Evolutionary conservation across 208 protist species (phyloP).

Genomic region (Trypanosoma mega): DNA sequence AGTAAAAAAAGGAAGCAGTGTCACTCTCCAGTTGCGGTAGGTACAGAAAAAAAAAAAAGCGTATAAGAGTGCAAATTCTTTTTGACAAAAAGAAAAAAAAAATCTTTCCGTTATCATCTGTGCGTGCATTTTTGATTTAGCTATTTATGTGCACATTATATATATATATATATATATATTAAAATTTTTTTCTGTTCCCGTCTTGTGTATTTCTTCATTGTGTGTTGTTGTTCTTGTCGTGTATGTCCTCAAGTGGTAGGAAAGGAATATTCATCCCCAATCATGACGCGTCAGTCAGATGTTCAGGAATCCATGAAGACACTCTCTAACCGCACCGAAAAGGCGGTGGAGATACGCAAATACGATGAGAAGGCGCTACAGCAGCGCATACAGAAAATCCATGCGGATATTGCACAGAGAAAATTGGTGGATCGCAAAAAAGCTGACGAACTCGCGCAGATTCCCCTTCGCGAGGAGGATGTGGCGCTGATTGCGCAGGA

Average conservation of each 20-base stretch:
- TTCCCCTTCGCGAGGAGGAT: slow-evolving; percentile 44
- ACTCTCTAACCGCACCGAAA: slow-evolving; percentile 59
- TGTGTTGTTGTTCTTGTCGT: slow-evolving; percentile 7
- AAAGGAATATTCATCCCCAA: neutral
- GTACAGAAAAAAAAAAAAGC: too few species aligned
- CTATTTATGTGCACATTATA: neutral
- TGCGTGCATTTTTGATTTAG: too few species aligned
- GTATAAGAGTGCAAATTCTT: too few species aligned
- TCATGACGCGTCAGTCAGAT: slow-evolving; percentile 70
- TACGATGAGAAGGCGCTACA: slow-evolving; percentile 70
- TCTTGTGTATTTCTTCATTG: slow-evolving; percentile 13
- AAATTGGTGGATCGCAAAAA: slow-evolving; percentile 55
- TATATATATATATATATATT: slow-evolving; percentile 15
- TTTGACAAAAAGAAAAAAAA: too few species aligned
- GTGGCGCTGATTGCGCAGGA: slow-evolving; percentile 47
- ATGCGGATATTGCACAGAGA: slow-evolving; percentile 57
- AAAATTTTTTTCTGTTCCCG: slow-evolving; percentile 13
- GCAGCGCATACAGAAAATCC: slow-evolving; percentile 67
- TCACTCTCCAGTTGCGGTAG: too few species aligned
- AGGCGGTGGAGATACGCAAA: slow-evolving; percentile 62
- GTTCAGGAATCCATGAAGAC: slow-evolving; percentile 79
- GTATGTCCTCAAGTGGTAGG: neutral
- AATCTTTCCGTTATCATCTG: neutral
- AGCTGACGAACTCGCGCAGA: slow-evolving; percentile 43
- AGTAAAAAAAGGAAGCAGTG: neutral